These are phyloP conservation scores for Penicillium samsonianum DNA, from an alignment of 495 filamentous ascomycete genomes.

Conservation along the genomic window DNA sequence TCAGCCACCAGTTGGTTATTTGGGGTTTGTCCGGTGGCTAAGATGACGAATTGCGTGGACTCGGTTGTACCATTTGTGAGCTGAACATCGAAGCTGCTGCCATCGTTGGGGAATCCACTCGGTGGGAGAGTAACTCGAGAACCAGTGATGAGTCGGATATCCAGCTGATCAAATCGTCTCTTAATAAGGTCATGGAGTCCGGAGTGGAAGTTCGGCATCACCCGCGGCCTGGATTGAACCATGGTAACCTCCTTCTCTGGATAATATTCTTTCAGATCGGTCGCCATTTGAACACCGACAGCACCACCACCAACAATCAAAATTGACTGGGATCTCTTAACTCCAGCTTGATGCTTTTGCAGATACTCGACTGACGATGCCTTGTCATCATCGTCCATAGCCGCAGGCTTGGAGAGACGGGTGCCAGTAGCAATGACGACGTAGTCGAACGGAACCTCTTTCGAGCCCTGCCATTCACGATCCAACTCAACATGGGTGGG, in stretches of 20 bases:
- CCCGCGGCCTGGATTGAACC: slow-evolving; percentile 54
- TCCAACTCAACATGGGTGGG: slow-evolving; percentile 43
- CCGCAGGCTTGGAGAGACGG: slow-evolving; percentile 45
- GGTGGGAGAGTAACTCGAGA: slow-evolving; percentile 36
- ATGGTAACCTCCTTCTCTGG: slow-evolving; percentile 59
- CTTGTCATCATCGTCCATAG: slow-evolving; percentile 51
- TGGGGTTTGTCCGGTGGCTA: slow-evolving; percentile 59
- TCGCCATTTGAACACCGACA: slow-evolving; percentile 61
- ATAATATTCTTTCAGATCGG: slow-evolving; percentile 59
- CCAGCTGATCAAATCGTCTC: slow-evolving; percentile 42
- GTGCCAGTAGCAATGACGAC: slow-evolving; percentile 52
- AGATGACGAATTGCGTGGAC: slow-evolving; percentile 45
- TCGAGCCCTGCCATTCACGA: slow-evolving; percentile 47
- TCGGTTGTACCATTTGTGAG: slow-evolving; percentile 38
- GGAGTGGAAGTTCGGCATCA: slow-evolving; percentile 56
- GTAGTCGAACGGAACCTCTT: slow-evolving; percentile 47
- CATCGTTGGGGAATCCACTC: slow-evolving; percentile 34
- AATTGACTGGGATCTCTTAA: slow-evolving; percentile 44
- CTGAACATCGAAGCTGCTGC: slow-evolving; percentile 31
- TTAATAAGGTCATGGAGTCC: slow-evolving; percentile 50
- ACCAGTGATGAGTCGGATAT: slow-evolving; percentile 39
- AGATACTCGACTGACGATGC: slow-evolving; percentile 40
- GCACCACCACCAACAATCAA: slow-evolving; percentile 62
- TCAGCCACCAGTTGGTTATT: slow-evolving; percentile 51
- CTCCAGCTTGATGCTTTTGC: slow-evolving; percentile 39